A percentile compares a stretch with the other conserved stretches of the same genome.
Evolutionary conservation across 306 rosid genomes (phyloP).

Genomic region (Prunus armeniaca): DNA sequence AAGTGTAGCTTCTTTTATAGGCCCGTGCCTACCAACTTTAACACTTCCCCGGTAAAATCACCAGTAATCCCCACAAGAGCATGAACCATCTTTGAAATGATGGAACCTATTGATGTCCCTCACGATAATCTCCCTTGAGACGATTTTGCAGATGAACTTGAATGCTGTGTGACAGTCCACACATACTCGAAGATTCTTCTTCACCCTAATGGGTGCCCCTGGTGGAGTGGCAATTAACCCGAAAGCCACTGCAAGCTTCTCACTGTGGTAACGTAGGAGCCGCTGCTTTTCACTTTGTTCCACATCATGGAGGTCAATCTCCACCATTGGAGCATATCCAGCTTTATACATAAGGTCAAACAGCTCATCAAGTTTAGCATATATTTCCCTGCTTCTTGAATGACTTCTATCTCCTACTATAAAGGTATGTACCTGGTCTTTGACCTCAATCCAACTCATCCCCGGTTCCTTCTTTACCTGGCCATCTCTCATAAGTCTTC

Average conservation of each 20-base stretch:
- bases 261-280: constrained; percentile 71
- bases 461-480: constrained; percentile 93
- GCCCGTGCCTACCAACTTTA: background rate
- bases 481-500: constrained; percentile 69
- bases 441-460: constrained; percentile 88
- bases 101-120: constrained; percentile 87
- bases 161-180: constrained; percentile 75
- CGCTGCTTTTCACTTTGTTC: constrained; percentile 58
- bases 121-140: constrained; percentile 68
- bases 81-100: constrained; percentile 77
- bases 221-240: constrained; percentile 71
- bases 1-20: background rate
- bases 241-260: constrained; percentile 88
- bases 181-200: constrained; percentile 83
- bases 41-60: constrained; percentile 21
- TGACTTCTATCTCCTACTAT: constrained; percentile 80
- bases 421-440: constrained; percentile 69
- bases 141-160: constrained; percentile 62
- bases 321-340: constrained; percentile 74
- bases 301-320: constrained; percentile 80
- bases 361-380: constrained; percentile 68
- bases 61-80: constrained; percentile 96
- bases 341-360: constrained; percentile 54
- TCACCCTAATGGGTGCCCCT: constrained; percentile 72
- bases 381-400: constrained; percentile 65